A percentile compares a stretch with the other conserved stretches of the same genome.
These are phyloP conservation scores for Yamagishiella unicocca DNA, from an alignment of 139 green algal genomes.

Conservation along the genomic window DNA sequence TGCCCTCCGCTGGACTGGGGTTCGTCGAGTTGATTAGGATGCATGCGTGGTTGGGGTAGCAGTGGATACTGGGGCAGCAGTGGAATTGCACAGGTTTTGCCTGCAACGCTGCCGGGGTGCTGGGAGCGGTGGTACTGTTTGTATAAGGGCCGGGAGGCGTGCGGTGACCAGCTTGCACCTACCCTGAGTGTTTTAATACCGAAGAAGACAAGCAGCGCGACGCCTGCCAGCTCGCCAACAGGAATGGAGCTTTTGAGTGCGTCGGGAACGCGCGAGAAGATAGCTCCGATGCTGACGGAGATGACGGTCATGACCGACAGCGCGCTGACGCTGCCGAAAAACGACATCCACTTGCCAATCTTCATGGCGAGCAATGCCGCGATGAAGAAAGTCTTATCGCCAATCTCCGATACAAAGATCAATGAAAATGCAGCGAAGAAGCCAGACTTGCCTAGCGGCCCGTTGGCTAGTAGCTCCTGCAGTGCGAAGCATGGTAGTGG, in stretches of 20 bases:
- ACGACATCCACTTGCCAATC: slow-evolving; percentile 75
- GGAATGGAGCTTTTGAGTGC: slow-evolving; percentile 83
- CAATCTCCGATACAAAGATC: slow-evolving; percentile 97
- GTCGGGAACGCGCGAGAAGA: slow-evolving; percentile 85
- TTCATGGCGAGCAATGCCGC: slow-evolving; percentile 95
- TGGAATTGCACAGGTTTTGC: no score
- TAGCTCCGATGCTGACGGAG: slow-evolving; percentile 90
- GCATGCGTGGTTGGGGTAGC: no score
- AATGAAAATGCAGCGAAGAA: slow-evolving; percentile 96
- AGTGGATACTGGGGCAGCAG: no score
- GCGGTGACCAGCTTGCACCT: background rate
- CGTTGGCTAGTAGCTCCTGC: slow-evolving; percentile 59
- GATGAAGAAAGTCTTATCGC: slow-evolving; percentile 99
- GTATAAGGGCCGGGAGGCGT: background rate
- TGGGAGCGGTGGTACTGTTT: no score
- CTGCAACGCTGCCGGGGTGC: no score
- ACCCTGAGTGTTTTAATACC: slow-evolving; percentile 85
- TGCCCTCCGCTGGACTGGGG: no score
- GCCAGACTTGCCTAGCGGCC: slow-evolving; percentile 81
- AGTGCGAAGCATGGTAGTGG: background rate
- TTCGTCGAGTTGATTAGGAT: no score
- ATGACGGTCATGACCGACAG: slow-evolving; percentile 94
- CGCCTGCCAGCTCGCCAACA: slow-evolving; percentile 85
- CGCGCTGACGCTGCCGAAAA: slow-evolving; percentile 74
- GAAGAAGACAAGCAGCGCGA: slow-evolving; percentile 95